phyloP scores from a whole-genome alignment of 768 basidiomycete species.

The Pleurotus tuoliensis region DNA sequence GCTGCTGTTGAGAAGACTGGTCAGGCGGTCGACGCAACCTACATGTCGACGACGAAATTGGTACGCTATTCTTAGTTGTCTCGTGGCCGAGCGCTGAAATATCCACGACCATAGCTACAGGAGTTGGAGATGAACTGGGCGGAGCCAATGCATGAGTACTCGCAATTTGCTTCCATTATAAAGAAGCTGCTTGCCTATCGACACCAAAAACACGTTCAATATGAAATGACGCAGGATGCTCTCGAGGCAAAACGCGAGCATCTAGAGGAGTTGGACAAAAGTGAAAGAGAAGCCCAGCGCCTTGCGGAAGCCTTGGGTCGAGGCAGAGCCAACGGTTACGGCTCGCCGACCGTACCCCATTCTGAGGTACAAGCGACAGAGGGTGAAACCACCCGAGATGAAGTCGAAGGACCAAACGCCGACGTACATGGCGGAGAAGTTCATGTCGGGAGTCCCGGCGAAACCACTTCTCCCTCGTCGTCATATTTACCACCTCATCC shows the following conservation, averaged over 20 bases:
- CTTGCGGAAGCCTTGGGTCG: slow-evolving; percentile 83
- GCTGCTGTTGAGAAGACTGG: slow-evolving; percentile 93
- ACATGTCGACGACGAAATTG: slow-evolving; percentile 86
- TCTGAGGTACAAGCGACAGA: slow-evolving; percentile 22
- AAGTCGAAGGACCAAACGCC: slow-evolving; percentile 16
- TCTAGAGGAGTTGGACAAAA: slow-evolving; percentile 88
- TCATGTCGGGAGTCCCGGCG: slow-evolving; percentile 4
- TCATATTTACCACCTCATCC: slow-evolving; percentile 71
- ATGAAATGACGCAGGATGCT: slow-evolving; percentile 92
- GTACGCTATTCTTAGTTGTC: slow-evolving; percentile 38
- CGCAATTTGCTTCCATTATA: slow-evolving; percentile 93
- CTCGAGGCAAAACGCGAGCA: slow-evolving; percentile 81
- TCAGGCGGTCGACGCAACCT: slow-evolving; percentile 92
- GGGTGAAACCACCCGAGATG: slow-evolving; percentile 20
- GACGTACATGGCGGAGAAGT: slow-evolving; percentile 14
- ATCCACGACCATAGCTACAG: slow-evolving; percentile 57
- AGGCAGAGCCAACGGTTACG: slow-evolving; percentile 33
- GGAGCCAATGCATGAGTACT: slow-evolving; percentile 93
- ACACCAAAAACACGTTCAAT: slow-evolving; percentile 97
- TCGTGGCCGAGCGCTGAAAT: slow-evolving; percentile 6
- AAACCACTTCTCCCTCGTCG: slow-evolving; percentile 29
- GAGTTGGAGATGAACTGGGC: slow-evolving; percentile 94
- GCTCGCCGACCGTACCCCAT: slow-evolving; percentile 18
- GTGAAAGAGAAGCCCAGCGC: slow-evolving; percentile 85
- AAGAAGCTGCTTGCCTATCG: slow-evolving; percentile 92